Evolutionary conservation across 805 yeast genomes (phyloP), one percentile per base, ranked within the genome.

Genomic region (Kazachstania bromeliacearum): DNA sequence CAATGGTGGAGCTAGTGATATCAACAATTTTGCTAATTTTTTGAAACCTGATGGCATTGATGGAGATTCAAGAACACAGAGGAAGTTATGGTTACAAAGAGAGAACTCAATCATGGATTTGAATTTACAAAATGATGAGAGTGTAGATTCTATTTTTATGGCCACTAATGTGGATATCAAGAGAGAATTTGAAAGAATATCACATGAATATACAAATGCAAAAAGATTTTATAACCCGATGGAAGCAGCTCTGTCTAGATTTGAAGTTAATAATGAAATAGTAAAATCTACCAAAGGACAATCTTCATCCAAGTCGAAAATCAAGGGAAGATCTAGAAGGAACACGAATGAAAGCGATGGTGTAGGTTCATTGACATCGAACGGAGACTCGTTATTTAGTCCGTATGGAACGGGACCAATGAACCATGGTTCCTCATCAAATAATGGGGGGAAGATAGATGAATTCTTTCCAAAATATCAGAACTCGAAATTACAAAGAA

Each of bases 51-150:
- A 60, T 27, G 59, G 60, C 0, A 57, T 59, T 0, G 46, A 47
- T 31, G 63, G 62, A 35, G 83, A 77, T 41, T 76, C 84, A 1
- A 67, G 95, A 60, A 83, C 94, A 0, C 95, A 85, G 51, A 92
- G 82, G 51, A 71, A 78, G 43, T 67, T 85, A 35, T 84, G 94
- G 94, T 62, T 85, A 23, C 94, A 82, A 55, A 66, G 89, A 44
- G 89, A 82, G 45, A 79, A 74, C 47, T 75, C 84, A 2, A 62
- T 80, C 28, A 62, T 79, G 60, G 88, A 79, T 52, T 57, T 77
- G 6, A 51, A 47, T 27, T 38, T 56, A 7, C 35, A 63, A 48
- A 35, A 59, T 47, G 43, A 53, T 46, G 20, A 38, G 28, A 37
- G 45, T 19, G 36, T 48, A 7, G 56, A 47, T 28, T 37, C 55